A percentile compares a stretch with the other conserved stretches of the same genome.
phyloP scores from a whole-genome alignment of 140 eudicot species.

The Anethum foeniculum region DNA sequence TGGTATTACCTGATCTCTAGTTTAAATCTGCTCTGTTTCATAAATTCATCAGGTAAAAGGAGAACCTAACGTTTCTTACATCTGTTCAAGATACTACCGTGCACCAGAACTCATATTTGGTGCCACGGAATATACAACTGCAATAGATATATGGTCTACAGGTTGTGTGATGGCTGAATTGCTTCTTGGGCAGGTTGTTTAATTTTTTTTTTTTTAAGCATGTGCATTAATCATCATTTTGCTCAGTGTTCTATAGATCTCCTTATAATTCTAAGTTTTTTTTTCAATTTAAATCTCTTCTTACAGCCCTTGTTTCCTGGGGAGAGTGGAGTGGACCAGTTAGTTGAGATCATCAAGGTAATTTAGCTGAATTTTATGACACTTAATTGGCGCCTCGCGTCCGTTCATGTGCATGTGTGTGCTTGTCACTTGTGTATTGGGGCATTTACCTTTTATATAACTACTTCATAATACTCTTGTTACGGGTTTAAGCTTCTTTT shows the following conservation, averaged over 20 bases:
- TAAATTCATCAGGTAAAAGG: constrained; percentile 64
- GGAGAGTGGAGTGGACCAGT: constrained; percentile 98
- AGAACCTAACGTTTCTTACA: constrained; percentile 96
- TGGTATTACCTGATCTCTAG: constrained; percentile 9
- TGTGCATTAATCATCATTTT: constrained; percentile 9
- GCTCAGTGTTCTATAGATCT: constrained; percentile 4
- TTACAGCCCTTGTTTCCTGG: constrained; percentile 97
- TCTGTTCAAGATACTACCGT: constrained; percentile 95
- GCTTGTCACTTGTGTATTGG: background rate
- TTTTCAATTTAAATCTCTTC: constrained; percentile 9
- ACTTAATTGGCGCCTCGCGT: background rate
- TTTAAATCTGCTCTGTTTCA: background rate
- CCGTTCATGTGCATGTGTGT: background rate
- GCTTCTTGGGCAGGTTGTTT: constrained; percentile 88
- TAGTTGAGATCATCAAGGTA: constrained; percentile 98
- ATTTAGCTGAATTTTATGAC: background rate
- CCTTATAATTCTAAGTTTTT: background rate
- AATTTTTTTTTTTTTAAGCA: background rate
- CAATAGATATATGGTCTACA: constrained; percentile 97
- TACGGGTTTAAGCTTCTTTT: background rate
- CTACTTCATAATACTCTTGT: background rate
- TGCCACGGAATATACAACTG: constrained; percentile 97
- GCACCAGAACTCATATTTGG: constrained; percentile 99
- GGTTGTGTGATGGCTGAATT: constrained; percentile 99
- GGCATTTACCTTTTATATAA: background rate